phyloP scores from a whole-genome alignment of 2,329 filamentous ascomycete genomes.

The Trichocomaceae sp. region DNA sequence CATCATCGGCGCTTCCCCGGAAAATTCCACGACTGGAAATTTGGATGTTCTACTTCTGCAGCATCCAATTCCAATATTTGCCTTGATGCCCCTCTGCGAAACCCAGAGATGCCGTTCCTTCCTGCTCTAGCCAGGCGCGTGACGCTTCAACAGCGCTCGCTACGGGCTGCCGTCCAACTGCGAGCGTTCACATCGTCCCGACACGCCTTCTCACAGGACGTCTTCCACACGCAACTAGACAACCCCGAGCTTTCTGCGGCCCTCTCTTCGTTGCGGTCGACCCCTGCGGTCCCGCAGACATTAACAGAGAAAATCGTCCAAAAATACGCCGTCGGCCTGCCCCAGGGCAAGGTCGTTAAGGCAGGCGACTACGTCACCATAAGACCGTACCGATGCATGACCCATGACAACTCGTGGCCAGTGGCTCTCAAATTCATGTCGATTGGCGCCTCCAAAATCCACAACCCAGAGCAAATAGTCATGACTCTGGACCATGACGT shows the following conservation, averaged over 20 bases:
- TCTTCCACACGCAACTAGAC: conserved; percentile 60
- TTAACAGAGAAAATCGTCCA: conserved; percentile 92
- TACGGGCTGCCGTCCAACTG: conserved; percentile 17
- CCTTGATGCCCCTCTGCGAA: neutral
- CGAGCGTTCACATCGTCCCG: conserved; percentile 27
- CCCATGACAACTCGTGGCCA: conserved; percentile 77
- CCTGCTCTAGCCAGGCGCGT: conserved; percentile 8
- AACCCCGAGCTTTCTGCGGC: conserved; percentile 60
- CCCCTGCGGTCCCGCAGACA: conserved; percentile 57
- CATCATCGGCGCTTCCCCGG: conserved; percentile 12
- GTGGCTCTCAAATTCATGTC: conserved; percentile 74
- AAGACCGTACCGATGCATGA: conserved; percentile 68
- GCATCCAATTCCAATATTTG: too few relatives aligned
- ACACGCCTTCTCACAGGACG: conserved; percentile 38
- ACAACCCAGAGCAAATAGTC: conserved; percentile 67
- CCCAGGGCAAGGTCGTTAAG: conserved; percentile 66
- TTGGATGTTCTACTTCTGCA: too few relatives aligned
- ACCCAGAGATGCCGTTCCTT: conserved; percentile 4
- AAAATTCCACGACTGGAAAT: conserved; percentile 12
- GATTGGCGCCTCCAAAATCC: conserved; percentile 68
- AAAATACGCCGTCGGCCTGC: conserved; percentile 66
- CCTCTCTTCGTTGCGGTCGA: conserved; percentile 62
- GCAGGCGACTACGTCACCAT: conserved; percentile 80
- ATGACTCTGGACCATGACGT: conserved; percentile 86
- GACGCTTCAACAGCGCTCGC: conserved; percentile 12